Evolutionary conservation across 2,329 filamentous ascomycete genomes (phyloP).

Genomic region (Pezicula radicicola): DNA sequence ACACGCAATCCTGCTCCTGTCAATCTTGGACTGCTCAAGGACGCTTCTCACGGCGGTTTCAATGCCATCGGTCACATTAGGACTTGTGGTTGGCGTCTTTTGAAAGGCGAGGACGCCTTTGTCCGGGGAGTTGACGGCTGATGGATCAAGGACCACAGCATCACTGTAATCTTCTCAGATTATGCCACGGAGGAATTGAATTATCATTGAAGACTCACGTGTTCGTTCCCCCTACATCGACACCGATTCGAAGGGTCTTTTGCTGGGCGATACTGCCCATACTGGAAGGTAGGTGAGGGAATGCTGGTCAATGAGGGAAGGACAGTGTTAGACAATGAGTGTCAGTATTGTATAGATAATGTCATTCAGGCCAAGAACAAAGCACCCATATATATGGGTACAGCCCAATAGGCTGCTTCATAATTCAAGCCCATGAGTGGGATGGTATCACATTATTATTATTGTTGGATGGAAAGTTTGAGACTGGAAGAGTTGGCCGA

Average conservation of each 20-base stretch:
- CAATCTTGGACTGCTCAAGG: conserved; percentile 14
- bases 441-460: neutral
- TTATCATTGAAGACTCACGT: conserved; percentile 12
- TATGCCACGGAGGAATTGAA: no score
- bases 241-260: conserved; percentile 22
- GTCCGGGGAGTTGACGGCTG: conserved; percentile 15
- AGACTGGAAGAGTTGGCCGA: neutral
- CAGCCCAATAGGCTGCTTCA: neutral
- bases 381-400: no score
- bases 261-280: neutral
- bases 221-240: conserved; percentile 37
- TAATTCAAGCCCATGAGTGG: neutral
- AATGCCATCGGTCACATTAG: conserved; percentile 21
- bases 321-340: neutral
- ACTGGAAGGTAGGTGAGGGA: neutral
- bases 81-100: conserved; percentile 31
- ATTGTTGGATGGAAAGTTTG: neutral
- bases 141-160: conserved; percentile 22
- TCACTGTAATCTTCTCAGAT: conserved; percentile 15
- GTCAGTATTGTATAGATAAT: no score
- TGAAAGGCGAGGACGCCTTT: conserved; percentile 24
- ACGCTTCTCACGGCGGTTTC: conserved; percentile 15
- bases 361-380: no score
- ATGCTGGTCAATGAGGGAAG: neutral
- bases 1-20: conserved; percentile 10